Conservation (phyloP, 2,329 filamentous ascomycete species). For the Microcyclospora tardicrescens region DNA sequence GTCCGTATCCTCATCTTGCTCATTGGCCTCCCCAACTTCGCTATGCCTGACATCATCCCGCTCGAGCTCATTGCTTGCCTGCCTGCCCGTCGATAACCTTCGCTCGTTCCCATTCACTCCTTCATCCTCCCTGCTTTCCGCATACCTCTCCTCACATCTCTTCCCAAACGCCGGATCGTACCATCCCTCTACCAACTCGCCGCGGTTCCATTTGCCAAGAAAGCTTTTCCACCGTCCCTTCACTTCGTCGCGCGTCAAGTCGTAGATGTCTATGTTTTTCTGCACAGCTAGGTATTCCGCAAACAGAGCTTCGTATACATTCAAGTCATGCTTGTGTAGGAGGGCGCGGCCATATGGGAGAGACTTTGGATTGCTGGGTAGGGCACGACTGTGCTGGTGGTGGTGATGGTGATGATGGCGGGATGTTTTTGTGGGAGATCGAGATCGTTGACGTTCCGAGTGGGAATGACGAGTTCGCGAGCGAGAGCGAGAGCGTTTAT, state of each 20-base stretch:
- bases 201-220: slow-evolving; percentile 78
- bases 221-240: slow-evolving; percentile 92
- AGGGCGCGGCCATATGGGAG: slow-evolving; percentile 27
- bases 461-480: no score
- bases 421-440: background rate
- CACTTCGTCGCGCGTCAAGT: slow-evolving; percentile 60
- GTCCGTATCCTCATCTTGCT: slow-evolving; percentile 31
- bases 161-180: slow-evolving; percentile 68
- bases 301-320: slow-evolving; percentile 56
- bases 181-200: slow-evolving; percentile 80
- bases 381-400: background rate
- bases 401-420: background rate
- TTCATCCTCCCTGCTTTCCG: slow-evolving; percentile 7
- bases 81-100: background rate
- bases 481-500: no score
- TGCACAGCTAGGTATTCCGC: slow-evolving; percentile 79
- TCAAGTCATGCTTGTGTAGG: slow-evolving; percentile 57
- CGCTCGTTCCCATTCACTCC: background rate
- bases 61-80: background rate
- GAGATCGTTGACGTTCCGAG: background rate
- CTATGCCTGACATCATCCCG: background rate
- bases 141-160: slow-evolving; percentile 29
- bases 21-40: slow-evolving; percentile 7
- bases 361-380: background rate
- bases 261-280: slow-evolving; percentile 58